Evolutionary conservation across 805 yeast genomes (phyloP).

Genomic region (Monosporozyma siamensis): DNA sequence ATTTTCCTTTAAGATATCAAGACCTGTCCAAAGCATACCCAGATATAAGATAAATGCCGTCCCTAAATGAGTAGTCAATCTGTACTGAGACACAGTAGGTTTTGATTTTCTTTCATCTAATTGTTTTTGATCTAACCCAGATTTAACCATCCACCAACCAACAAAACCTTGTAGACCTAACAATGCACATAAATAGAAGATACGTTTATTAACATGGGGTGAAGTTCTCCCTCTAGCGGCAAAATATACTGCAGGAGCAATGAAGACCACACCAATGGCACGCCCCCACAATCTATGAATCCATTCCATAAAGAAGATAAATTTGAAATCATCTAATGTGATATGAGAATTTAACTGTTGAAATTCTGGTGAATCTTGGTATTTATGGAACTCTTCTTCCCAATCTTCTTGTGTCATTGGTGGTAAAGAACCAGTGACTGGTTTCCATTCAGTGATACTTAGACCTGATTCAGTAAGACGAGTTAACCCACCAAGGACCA

Average conservation of each 20-base stretch:
- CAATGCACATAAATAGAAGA: conserved; percentile 63
- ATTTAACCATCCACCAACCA: conserved; percentile 99
- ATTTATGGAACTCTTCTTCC: conserved; percentile 75
- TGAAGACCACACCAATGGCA: conserved; percentile 73
- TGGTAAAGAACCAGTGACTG: conserved; percentile 91
- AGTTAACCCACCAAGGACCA: conserved; percentile 92
- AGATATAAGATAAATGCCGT: conserved; percentile 83
- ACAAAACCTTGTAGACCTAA: conserved; percentile 91
- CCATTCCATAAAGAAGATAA: conserved; percentile 97
- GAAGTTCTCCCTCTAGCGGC: conserved; percentile 58
- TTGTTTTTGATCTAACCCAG: conserved; percentile 79
- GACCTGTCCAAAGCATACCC: conserved; percentile 86
- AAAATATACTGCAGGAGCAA: conserved; percentile 79
- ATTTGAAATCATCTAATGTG: conserved; percentile 84
- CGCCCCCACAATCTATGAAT: conserved; percentile 89
- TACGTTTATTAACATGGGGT: conserved; percentile 52
- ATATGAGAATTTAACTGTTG: conserved; percentile 74
- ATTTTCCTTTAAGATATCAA: conserved; percentile 69
- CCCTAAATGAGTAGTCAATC: conserved; percentile 88
- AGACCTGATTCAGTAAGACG: conserved; percentile 92
- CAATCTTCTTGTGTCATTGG: conserved; percentile 76
- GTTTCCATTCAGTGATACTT: conserved; percentile 97
- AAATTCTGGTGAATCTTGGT: conserved; percentile 83
- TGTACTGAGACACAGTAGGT: conserved; percentile 95
- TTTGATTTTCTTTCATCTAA: conserved; percentile 73